Evolutionary conservation across 306 rosid genomes (phyloP).

Genomic region (Acacia melanoxylon): DNA sequence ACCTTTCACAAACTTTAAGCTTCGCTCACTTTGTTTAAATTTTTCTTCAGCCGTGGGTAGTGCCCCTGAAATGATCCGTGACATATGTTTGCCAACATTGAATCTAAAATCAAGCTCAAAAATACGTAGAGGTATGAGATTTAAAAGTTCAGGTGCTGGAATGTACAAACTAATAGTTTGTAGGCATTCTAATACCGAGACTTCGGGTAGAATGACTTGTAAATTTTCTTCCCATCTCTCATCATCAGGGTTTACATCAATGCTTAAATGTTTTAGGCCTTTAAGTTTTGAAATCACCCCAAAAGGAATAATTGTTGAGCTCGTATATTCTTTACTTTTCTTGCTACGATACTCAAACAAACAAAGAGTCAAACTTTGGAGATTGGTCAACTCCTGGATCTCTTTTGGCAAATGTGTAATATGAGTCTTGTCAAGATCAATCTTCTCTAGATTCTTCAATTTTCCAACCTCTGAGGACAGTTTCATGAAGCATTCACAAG

Average conservation of each 20-base stretch:
- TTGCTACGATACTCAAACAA: neutral
- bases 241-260: constrained; percentile 26
- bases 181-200: neutral
- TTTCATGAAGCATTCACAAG: constrained; percentile 11
- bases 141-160: neutral
- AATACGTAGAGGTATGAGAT: neutral
- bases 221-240: neutral
- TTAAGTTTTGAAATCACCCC: neutral
- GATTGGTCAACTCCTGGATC: neutral
- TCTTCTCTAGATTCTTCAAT: neutral
- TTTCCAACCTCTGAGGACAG: neutral
- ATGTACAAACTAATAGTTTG: neutral
- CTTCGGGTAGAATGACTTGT: neutral
- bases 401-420: constrained; percentile 3
- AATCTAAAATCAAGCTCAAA: neutral
- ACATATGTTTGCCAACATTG: constrained; percentile 12
- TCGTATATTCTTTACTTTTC: neutral
- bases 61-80: constrained; percentile 16
- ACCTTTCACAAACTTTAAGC: constrained; percentile 26
- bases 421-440: constrained; percentile 13
- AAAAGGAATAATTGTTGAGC: neutral
- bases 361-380: neutral
- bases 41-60: neutral
- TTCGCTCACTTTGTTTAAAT: neutral
- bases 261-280: neutral